A percentile compares a stretch with the other conserved stretches of the same genome.
These are phyloP conservation scores for Globisporangium alternatum DNA, from an alignment of 352 stramenopile species.

Conservation along the genomic window DNA sequence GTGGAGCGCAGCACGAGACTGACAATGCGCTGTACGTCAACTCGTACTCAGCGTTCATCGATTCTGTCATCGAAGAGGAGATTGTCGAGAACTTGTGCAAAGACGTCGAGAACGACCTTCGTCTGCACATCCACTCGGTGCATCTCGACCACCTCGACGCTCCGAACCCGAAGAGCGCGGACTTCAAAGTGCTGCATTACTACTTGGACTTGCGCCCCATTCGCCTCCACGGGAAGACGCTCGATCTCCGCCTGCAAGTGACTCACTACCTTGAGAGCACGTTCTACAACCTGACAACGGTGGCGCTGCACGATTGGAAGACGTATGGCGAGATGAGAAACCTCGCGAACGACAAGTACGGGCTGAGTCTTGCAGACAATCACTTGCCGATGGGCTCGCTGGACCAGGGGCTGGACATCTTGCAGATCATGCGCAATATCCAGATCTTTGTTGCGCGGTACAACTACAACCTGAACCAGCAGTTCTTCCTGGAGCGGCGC, in stretches of 20 bases:
- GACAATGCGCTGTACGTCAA: slow-evolving; percentile 69
- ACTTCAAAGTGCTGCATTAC: slow-evolving; percentile 83
- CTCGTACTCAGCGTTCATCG: slow-evolving; percentile 75
- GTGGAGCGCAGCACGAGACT: slow-evolving; percentile 72
- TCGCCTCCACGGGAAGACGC: slow-evolving; percentile 81
- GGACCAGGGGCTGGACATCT: slow-evolving; percentile 90
- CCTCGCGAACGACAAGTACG: slow-evolving; percentile 92
- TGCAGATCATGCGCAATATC: slow-evolving; percentile 96
- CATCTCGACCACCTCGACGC: slow-evolving; percentile 85
- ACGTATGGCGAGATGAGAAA: slow-evolving; percentile 94
- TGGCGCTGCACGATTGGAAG: slow-evolving; percentile 95
- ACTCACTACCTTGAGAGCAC: slow-evolving; percentile 92
- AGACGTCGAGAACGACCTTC: slow-evolving; percentile 93
- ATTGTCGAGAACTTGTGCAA: slow-evolving; percentile 89
- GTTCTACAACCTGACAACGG: slow-evolving; percentile 94
- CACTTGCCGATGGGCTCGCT: slow-evolving; percentile 92
- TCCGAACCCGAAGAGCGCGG: slow-evolving; percentile 77
- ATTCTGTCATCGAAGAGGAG: slow-evolving; percentile 82
- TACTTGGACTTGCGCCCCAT: slow-evolving; percentile 87
- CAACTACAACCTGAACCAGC: slow-evolving; percentile 96
- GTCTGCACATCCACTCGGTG: slow-evolving; percentile 87
- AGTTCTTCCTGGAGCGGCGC: slow-evolving; percentile 92
- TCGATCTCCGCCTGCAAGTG: slow-evolving; percentile 86
- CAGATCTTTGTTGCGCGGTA: slow-evolving; percentile 89
- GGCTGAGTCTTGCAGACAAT: slow-evolving; percentile 88